Base-by-base conservation (phyloP, 2,329 filamentous ascomycete genomes). In the Daldinia eschscholtzii region DNA sequence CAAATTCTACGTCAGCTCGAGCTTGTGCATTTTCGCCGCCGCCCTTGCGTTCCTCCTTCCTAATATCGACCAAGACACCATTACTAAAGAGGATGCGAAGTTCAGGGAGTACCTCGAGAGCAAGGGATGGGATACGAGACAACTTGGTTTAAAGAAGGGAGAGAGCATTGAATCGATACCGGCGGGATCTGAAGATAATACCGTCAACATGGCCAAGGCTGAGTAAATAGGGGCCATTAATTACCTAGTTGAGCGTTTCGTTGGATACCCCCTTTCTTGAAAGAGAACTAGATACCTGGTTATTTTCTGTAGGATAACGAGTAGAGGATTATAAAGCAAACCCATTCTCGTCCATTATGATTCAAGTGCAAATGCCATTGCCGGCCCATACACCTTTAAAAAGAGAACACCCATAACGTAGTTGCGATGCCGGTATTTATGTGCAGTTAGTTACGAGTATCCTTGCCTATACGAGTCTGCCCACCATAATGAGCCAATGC, bases 1-100 rank as follows among this genome's bases (percentile, higher is more conserved):
- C 73, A 94, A 94, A 0, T 98, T 97, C 82, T 97, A 90, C 79
- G 93, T 98, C n/a, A 91, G 90, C 1, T 92, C 90, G 42, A 84
- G 87, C 26, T 80, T 97, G 62, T 96, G 93, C 73, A 80, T 97
- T n/a, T 83, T 97, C 56, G 91, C 89, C 1, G 93, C 92, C 0
- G 80, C 82, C 9, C 78, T 94, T 30, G 88, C 83, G 1, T 82
- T 91, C 7, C 87, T 93, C 65, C 80, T 97, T 57, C 94, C 94
- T 0, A 82, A 92, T 55, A 91, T 98, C 68, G 89, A 89, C n/a
- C 87, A 97, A 81, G 92, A 97, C 74, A 97, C 93, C 0, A 97
- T 98, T 70, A 87, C 90, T 0, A 76, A 86, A 15, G 94, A 98
- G 79, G 94, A 98, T 75, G 76, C 83, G 7, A 86, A 87, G 48